phyloP scores from a whole-genome alignment of 2,329 filamentous ascomycete genomes.

The Xylogone sp. region DNA sequence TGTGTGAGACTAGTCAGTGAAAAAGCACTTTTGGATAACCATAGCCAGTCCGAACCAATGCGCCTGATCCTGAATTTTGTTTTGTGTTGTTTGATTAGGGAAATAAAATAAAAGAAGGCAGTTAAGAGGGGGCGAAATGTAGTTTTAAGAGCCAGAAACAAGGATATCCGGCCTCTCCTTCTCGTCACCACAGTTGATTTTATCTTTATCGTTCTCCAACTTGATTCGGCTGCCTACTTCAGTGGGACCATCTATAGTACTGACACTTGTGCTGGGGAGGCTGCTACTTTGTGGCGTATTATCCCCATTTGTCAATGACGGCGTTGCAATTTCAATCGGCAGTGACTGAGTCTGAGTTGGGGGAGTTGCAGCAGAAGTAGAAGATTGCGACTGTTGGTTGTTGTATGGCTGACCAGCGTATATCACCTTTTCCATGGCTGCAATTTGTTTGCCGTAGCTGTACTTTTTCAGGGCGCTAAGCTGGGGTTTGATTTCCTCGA shows the following conservation, averaged over 20 bases:
- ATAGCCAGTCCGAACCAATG: neutral
- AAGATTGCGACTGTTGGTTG: slow-evolving; percentile 8
- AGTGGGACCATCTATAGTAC: slow-evolving; percentile 33
- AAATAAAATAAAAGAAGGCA: neutral
- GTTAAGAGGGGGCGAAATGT: neutral
- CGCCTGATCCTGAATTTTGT: neutral
- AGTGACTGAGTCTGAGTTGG: slow-evolving; percentile 30
- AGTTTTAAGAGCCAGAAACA: slow-evolving; percentile 19
- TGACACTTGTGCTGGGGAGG: slow-evolving; percentile 59
- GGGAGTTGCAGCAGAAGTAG: slow-evolving; percentile 19
- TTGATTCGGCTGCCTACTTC: slow-evolving; percentile 12
- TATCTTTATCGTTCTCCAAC: slow-evolving; percentile 13
- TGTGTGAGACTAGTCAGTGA: neutral
- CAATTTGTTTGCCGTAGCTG: slow-evolving; percentile 63
- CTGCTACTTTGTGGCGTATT: slow-evolving; percentile 67
- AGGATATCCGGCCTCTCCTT: slow-evolving; percentile 21
- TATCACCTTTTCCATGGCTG: slow-evolving; percentile 58
- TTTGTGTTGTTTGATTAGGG: neutral
- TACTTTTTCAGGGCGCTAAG: slow-evolving; percentile 60
- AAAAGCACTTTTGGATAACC: neutral
- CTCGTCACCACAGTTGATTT: slow-evolving; percentile 8
- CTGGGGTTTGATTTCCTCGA: slow-evolving; percentile 60
- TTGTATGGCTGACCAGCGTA: slow-evolving; percentile 14
- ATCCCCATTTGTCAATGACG: slow-evolving; percentile 62
- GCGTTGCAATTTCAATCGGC: slow-evolving; percentile 52